A percentile compares a stretch with the other conserved stretches of the same genome.
Conservation (phyloP, 768 basidiomycete species). For the Pleurotus platypus region DNA sequence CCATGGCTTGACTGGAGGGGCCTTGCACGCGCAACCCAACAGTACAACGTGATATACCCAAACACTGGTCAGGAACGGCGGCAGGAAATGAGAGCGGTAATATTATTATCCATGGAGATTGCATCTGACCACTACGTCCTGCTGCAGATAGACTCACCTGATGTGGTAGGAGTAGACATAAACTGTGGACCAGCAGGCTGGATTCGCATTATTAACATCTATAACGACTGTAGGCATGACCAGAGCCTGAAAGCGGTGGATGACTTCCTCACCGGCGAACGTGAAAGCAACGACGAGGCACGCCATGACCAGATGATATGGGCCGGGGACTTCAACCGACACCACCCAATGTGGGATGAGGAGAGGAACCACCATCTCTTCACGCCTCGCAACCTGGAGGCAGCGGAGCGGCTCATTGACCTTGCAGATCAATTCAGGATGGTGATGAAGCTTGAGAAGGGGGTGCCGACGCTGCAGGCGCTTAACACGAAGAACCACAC, state of each 20-base stretch:
- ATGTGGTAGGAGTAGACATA: slow-evolving; percentile 22
- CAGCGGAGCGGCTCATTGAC: slow-evolving; percentile 11
- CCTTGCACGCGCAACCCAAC: slow-evolving; percentile 8
- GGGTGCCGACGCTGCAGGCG: slow-evolving; percentile 21
- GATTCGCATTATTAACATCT: slow-evolving; percentile 26
- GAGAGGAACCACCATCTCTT: slow-evolving; percentile 23
- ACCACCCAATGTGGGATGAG: slow-evolving; percentile 37
- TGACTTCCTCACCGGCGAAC: not conserved
- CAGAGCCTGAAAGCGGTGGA: slow-evolving; percentile 7
- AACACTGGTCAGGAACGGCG: slow-evolving; percentile 7
- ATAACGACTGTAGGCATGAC: slow-evolving; percentile 21
- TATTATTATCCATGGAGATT: not conserved
- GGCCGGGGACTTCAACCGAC: slow-evolving; percentile 36
- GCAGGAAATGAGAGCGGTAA: slow-evolving; percentile 1
- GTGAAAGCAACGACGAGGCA: too few relatives aligned
- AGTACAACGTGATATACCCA: slow-evolving; percentile 23
- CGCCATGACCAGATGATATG: slow-evolving; percentile 12
- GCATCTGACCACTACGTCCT: not conserved
- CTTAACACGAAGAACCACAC: slow-evolving; percentile 20
- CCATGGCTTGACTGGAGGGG: slow-evolving; percentile 20
- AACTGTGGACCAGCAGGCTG: slow-evolving; percentile 4
- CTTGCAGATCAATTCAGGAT: slow-evolving; percentile 16
- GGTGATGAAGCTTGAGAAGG: slow-evolving; percentile 23
- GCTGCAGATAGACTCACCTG: slow-evolving; percentile 3
- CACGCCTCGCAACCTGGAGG: slow-evolving; percentile 7